Evolutionary conservation across 768 basidiomycete species (phyloP).

Genomic region (Crucibulum laeve): DNA sequence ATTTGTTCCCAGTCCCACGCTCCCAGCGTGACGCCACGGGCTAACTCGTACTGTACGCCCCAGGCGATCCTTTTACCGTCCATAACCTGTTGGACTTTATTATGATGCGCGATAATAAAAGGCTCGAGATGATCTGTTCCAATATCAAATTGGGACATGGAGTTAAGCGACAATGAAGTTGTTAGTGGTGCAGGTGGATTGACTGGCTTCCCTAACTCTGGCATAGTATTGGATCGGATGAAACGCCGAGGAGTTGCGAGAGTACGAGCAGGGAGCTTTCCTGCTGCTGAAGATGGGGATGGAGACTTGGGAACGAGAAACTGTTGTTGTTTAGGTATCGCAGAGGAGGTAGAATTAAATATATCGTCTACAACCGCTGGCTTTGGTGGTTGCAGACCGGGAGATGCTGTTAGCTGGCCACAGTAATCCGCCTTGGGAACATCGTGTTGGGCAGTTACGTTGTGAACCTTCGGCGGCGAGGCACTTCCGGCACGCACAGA

Average conservation of each 20-base stretch:
- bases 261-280: too few relatives aligned
- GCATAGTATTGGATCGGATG: too few relatives aligned
- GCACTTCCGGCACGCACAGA: background rate
- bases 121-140: slow-evolving; percentile 15
- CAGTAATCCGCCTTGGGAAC: background rate
- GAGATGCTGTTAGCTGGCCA: background rate
- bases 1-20: slow-evolving; percentile 40
- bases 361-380: background rate
- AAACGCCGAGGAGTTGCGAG: too few relatives aligned
- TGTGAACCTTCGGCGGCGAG: background rate
- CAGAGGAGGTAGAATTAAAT: background rate
- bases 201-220: too few relatives aligned
- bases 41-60: slow-evolving; percentile 44
- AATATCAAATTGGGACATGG: slow-evolving; percentile 15
- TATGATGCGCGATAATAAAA: slow-evolving; percentile 30
- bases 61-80: slow-evolving; percentile 34
- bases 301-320: background rate
- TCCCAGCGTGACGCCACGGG: slow-evolving; percentile 32
- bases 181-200: too few relatives aligned
- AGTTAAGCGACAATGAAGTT: too few relatives aligned
- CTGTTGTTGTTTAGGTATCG: background rate
- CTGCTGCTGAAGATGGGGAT: too few relatives aligned
- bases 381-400: background rate
- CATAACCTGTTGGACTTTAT: slow-evolving; percentile 25
- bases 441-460: background rate